Conservation (phyloP, 1,284 basidiomycete genomes). For the Pseudozyma sp. region DNA sequence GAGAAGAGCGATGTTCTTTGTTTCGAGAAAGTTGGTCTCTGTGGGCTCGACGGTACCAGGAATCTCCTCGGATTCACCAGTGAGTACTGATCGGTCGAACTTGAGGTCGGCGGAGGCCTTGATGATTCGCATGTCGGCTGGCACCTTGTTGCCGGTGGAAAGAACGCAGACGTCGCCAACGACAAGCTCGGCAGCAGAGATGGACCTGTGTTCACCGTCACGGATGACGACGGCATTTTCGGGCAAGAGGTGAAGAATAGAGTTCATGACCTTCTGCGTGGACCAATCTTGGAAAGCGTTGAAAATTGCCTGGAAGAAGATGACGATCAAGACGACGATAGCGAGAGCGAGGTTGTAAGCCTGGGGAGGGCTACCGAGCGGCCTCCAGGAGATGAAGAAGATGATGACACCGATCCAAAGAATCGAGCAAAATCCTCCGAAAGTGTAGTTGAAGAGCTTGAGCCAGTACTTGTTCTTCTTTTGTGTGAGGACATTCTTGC, state of each 20-base stretch:
- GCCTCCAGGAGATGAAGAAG: slow-evolving; percentile 73
- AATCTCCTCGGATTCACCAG: slow-evolving; percentile 75
- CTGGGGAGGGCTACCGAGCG: slow-evolving; percentile 73
- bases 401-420: slow-evolving; percentile 74
- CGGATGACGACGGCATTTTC: slow-evolving; percentile 75
- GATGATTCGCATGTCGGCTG: slow-evolving; percentile 71
- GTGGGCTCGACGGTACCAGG: slow-evolving; percentile 72
- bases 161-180: slow-evolving; percentile 76
- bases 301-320: slow-evolving; percentile 71
- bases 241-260: slow-evolving; percentile 73
- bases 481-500: slow-evolving; percentile 72
- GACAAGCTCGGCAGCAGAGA: slow-evolving; percentile 77
- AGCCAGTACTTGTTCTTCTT: slow-evolving; percentile 72
- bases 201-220: slow-evolving; percentile 73
- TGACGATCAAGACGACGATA: slow-evolving; percentile 69
- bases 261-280: slow-evolving; percentile 67
- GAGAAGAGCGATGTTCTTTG: slow-evolving; percentile 76
- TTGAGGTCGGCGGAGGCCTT: slow-evolving; percentile 73
- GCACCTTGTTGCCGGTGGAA: slow-evolving; percentile 70
- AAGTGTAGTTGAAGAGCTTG: slow-evolving; percentile 73
- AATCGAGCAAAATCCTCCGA: slow-evolving; percentile 75
- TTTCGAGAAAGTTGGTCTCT: slow-evolving; percentile 72
- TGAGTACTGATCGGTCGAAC: slow-evolving; percentile 77
- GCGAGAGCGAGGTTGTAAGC: slow-evolving; percentile 72
- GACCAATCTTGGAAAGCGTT: slow-evolving; percentile 71